phyloP scores from a whole-genome alignment of 441 rosid genomes.

The Jatropha podagrica region DNA sequence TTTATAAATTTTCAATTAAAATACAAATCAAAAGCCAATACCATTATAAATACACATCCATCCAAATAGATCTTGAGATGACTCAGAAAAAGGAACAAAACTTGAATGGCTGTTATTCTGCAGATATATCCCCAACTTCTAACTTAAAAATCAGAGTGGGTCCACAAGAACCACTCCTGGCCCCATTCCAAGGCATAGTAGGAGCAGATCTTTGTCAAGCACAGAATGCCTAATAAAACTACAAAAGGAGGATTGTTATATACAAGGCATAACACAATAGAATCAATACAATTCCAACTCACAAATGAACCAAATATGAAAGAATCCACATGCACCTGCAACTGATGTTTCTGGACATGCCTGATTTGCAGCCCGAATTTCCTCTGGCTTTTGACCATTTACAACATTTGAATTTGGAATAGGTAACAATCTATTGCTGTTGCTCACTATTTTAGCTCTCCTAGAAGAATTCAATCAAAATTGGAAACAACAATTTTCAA shows the following conservation, averaged over 20 bases:
- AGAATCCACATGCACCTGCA: conserved; percentile 41
- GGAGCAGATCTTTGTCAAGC: no score
- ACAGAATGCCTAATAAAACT: no score
- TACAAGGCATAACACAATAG: background rate
- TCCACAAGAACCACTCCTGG: no score
- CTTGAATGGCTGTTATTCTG: no score
- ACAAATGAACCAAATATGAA: conserved; percentile 17
- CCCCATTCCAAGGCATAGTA: background rate
- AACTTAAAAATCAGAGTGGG: no score
- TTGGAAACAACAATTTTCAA: conserved; percentile 7
- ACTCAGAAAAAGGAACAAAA: no score
- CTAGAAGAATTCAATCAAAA: conserved; percentile 35
- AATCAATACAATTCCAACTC: background rate
- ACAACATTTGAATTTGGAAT: conserved; percentile 25
- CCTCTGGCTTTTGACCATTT: conserved; percentile 41
- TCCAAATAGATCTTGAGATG: no score
- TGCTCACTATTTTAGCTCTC: conserved; percentile 64
- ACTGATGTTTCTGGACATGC: conserved; percentile 29
- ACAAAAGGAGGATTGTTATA: background rate
- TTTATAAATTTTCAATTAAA: no score
- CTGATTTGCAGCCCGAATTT: conserved; percentile 33
- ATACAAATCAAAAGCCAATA: no score
- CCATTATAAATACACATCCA: no score
- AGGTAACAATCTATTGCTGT: conserved; percentile 33
- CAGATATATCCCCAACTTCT: no score